Percentiles rank a stretch among this genome's conserved stretches.
Evolutionary conservation across 208 protist species (phyloP).

Genomic region (Vickermania ingenoplastis): DNA sequence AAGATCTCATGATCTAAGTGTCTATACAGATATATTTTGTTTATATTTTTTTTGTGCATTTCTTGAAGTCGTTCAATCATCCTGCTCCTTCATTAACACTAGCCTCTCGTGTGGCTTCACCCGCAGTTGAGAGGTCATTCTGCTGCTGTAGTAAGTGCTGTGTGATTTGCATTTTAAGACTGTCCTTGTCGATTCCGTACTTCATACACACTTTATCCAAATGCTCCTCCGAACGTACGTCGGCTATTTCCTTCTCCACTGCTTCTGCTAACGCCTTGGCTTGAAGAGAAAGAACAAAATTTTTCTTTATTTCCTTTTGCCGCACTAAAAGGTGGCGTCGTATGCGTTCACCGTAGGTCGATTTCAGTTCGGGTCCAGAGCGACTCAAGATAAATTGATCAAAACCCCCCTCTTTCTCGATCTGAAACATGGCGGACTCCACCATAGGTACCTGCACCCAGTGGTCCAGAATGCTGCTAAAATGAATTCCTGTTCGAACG

Average conservation of each 20-base stretch:
- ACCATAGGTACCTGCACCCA: slow-evolving; percentile 91
- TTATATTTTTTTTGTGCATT: not conserved
- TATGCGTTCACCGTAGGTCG: slow-evolving; percentile 83
- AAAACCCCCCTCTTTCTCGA: slow-evolving; percentile 84
- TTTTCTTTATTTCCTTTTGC: slow-evolving; percentile 86
- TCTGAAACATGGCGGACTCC: slow-evolving; percentile 78
- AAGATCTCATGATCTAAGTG: slow-evolving; percentile 6
- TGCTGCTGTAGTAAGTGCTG: not conserved
- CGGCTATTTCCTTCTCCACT: slow-evolving; percentile 33
- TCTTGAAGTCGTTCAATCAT: not conserved
- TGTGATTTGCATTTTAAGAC: slow-evolving; percentile 1
- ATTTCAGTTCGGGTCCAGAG: slow-evolving; percentile 69
- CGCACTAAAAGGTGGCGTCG: slow-evolving; percentile 82
- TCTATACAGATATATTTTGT: not conserved
- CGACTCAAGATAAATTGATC: slow-evolving; percentile 88
- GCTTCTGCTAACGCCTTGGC: slow-evolving; percentile 51
- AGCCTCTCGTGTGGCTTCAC: no score
- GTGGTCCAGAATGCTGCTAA: slow-evolving; percentile 78
- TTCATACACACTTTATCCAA: slow-evolving; percentile 53
- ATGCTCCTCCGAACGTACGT: slow-evolving; percentile 28
- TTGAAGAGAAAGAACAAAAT: slow-evolving; percentile 81
- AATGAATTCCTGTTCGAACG: slow-evolving; percentile 84
- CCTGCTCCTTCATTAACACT: not conserved
- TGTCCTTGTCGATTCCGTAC: slow-evolving; percentile 69
- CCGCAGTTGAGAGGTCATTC: no score